Base-by-base conservation (phyloP, 495 filamentous ascomycete genomes). In the Glonium stellatum region DNA sequence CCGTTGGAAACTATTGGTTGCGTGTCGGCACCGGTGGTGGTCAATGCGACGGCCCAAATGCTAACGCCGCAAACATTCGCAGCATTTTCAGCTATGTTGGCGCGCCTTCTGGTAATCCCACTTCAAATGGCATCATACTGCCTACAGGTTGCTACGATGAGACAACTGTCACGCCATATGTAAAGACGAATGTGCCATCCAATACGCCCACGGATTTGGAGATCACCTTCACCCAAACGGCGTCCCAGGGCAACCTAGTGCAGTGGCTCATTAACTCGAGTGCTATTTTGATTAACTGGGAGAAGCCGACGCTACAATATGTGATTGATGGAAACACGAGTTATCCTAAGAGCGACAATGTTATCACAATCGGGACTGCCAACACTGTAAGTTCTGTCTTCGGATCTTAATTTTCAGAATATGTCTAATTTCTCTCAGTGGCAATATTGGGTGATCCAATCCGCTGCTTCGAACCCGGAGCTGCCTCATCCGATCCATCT, bases 401-500 rank as follows among this genome's bases (percentile, higher is more conserved):
- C 25, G 15, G 4, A 12, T 51, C 21, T 51, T 51, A 13, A 13
- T 4, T 23, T 19, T 34, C 25, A 13, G 15, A 13, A 1, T n/a
- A 12, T 36, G 25, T 51, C 48, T 51, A 36, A 15, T 8, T 31
- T 0, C 23, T 44, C 15, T 31, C 15, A 65, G 46, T 75, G 67
- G 68, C 67, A 65, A 52, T 73, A 71, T 60, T 73, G 71, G 69
- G 55, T 74, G 23, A 67, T 74, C 55, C 72, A 72, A 63, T 41
- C 35, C 27, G 48, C 21, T 6, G 27, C 18, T 6, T 47, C 15
- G 22, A 56, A 46, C 25, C 63, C 67, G 0, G 62, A 64, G 3
- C 52, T 75, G 15, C 67, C 67, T n/a, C 72, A 75, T 42, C 73
- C 73, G 1, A 71, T 75, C 66, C 73, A 75, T 62, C 62, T 75